Percentiles rank a stretch among this genome's conserved stretches.
Evolutionary conservation across 2,329 filamentous ascomycete genomes (phyloP).

Genomic region (Pseudopithomyces maydicus): DNA sequence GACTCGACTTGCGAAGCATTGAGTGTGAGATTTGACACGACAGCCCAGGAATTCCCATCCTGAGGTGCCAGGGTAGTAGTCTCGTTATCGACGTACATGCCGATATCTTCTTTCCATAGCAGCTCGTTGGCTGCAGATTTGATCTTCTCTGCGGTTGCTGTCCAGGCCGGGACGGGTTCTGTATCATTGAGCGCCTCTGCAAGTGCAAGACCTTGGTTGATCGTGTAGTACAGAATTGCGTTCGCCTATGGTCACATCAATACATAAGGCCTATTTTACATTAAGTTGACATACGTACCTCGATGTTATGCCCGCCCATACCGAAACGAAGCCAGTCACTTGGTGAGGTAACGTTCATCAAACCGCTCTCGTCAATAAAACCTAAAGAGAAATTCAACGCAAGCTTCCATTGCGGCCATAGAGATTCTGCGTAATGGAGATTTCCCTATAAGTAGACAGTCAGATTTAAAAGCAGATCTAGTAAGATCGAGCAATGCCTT

Average conservation of each 20-base stretch:
- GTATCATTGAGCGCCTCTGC: conserved; percentile 55
- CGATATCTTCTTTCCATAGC: conserved; percentile 56
- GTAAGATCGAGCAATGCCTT: conserved; percentile 17
- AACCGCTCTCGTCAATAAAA: conserved; percentile 49
- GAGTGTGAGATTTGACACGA: conserved; percentile 45
- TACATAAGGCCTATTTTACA: background rate
- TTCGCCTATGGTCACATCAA: conserved; percentile 41
- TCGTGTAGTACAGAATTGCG: conserved; percentile 55
- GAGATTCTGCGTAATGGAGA: conserved; percentile 43
- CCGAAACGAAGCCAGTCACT: conserved; percentile 56
- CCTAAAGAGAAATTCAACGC: conserved; percentile 50
- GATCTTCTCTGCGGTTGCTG: conserved; percentile 48
- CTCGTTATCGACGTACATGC: conserved; percentile 61
- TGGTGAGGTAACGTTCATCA: conserved; percentile 54
- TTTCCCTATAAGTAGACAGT: conserved; percentile 34
- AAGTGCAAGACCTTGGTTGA: conserved; percentile 59
- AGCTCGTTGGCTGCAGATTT: conserved; percentile 52
- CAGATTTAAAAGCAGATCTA: background rate
- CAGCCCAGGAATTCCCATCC: conserved; percentile 52
- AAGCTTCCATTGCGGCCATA: conserved; percentile 53
- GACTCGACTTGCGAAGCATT: conserved; percentile 31
- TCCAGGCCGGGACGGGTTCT: conserved; percentile 48
- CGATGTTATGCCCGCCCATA: conserved; percentile 57
- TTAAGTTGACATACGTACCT: conserved; percentile 38
- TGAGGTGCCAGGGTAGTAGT: conserved; percentile 57